These are phyloP conservation scores for Auriculariales sp. DNA, from an alignment of 768 basidiomycete species.

Conservation along the genomic window DNA sequence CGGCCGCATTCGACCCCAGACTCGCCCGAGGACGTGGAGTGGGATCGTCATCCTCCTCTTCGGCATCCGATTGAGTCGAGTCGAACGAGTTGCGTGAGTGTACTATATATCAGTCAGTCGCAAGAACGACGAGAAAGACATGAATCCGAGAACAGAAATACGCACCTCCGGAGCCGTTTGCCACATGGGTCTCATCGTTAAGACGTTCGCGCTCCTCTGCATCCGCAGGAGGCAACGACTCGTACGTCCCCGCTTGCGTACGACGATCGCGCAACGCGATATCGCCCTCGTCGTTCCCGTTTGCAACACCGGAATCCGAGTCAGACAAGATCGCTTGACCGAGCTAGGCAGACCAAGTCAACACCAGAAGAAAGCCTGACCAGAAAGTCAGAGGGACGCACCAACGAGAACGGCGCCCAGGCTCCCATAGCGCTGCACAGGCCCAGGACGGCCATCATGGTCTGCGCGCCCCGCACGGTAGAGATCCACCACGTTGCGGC, in stretches of 20 bases:
- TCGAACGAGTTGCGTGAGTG: background rate
- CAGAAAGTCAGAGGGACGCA: constrained; percentile 20
- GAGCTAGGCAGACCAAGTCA: constrained; percentile 31
- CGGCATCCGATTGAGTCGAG: background rate
- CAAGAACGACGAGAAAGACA: too few species aligned
- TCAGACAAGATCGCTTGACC: constrained; percentile 75
- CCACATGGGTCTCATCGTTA: too few species aligned
- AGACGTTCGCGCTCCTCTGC: background rate
- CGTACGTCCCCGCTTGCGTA: constrained; percentile 10
- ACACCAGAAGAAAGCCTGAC: constrained; percentile 4
- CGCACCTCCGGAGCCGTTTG: too few species aligned
- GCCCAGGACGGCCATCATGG: constrained; percentile 65
- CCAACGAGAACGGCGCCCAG: constrained; percentile 88
- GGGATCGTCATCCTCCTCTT: background rate
- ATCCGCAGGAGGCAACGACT: background rate
- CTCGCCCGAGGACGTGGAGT: too few species aligned
- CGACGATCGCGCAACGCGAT: constrained; percentile 27
- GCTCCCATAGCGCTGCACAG: constrained; percentile 87
- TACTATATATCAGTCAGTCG: too few species aligned
- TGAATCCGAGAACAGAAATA: too few species aligned
- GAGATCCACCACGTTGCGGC: constrained; percentile 57
- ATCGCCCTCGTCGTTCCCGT: constrained; percentile 17
- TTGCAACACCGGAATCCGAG: too few species aligned
- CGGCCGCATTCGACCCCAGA: background rate
- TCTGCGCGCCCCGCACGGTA: constrained; percentile 53